phyloP scores from a whole-genome alignment of 1,284 basidiomycete species.

The Cronartium quercuum region DNA sequence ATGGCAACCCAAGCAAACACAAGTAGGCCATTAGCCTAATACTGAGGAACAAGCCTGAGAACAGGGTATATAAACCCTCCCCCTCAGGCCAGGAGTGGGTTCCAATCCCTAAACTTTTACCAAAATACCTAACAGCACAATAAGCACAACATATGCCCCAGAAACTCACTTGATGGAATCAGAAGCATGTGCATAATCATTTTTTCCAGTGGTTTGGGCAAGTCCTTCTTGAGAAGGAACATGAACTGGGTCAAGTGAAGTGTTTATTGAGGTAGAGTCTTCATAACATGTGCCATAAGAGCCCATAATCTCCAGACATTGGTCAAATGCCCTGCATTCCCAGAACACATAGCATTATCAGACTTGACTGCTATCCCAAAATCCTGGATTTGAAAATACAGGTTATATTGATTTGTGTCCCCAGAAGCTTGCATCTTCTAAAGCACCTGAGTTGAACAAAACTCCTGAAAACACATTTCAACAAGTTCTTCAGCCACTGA shows the following conservation, averaged over 20 bases:
- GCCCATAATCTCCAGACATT: not conserved
- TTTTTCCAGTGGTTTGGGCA: not conserved
- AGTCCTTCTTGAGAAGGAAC: not conserved
- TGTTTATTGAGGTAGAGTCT: constrained; percentile 10
- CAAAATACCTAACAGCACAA: constrained; percentile 5
- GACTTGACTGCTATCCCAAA: constrained; percentile 4
- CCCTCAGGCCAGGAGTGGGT: too few relatives aligned
- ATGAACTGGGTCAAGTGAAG: constrained; percentile 1
- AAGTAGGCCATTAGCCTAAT: too few relatives aligned
- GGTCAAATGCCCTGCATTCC: not conserved
- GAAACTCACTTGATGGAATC: not conserved
- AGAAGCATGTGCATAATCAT: constrained; percentile 6
- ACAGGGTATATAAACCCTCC: too few relatives aligned
- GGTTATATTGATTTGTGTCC: not conserved
- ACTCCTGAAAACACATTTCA: not conserved
- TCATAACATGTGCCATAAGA: constrained; percentile 10
- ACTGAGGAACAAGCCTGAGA: too few relatives aligned
- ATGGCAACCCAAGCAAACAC: too few relatives aligned
- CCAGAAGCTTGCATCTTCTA: not conserved
- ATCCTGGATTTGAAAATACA: not conserved
- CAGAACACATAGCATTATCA: constrained; percentile 3
- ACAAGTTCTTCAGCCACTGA: not conserved
- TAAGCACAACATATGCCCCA: constrained; percentile 5
- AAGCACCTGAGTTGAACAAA: not conserved
- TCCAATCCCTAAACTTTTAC: not conserved